A percentile compares a stretch with the other conserved stretches of the same genome.
Conservation (phyloP, 345 rosid species). For the Heritiera fomes region DNA sequence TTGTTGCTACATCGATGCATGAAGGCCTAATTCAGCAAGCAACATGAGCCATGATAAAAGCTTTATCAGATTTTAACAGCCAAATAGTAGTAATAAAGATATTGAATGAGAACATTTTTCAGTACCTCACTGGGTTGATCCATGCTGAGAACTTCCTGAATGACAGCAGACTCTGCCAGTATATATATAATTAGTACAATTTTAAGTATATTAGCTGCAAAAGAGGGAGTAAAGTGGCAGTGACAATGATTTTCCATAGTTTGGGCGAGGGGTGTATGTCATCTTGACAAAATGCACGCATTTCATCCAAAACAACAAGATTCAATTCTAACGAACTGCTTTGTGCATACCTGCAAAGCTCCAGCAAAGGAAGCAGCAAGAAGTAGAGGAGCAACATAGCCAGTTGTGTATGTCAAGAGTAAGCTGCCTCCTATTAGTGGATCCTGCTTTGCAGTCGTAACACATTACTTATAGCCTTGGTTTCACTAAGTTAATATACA, state of each 20-base stretch:
- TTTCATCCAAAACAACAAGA: not conserved
- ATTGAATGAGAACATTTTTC: not conserved
- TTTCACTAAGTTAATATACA: not conserved
- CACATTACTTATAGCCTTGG: not conserved
- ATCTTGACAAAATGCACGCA: not conserved
- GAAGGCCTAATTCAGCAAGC: not conserved
- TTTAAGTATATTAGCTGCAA: not conserved
- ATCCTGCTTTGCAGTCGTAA: conserved; percentile 52
- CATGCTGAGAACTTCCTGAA: conserved; percentile 87
- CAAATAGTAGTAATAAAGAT: not conserved
- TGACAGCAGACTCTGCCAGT: conserved; percentile 82
- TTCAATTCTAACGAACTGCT: not conserved
- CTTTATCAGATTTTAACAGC: not conserved
- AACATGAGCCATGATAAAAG: not conserved
- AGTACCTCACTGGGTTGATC: conserved; percentile 89
- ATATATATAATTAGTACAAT: conserved; percentile 1
- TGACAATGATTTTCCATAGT: not conserved
- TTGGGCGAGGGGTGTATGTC: not conserved
- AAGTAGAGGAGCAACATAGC: conserved; percentile 88
- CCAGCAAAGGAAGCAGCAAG: conserved; percentile 97
- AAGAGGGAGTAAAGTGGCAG: not conserved
- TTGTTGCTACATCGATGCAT: not conserved
- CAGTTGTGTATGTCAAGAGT: conserved; percentile 88
- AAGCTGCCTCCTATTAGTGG: conserved; percentile 92
- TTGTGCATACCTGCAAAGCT: conserved; percentile 71